These are phyloP conservation scores for Mixia osmundae DNA, from an alignment of 1,284 basidiomycete species.

Conservation along the genomic window DNA sequence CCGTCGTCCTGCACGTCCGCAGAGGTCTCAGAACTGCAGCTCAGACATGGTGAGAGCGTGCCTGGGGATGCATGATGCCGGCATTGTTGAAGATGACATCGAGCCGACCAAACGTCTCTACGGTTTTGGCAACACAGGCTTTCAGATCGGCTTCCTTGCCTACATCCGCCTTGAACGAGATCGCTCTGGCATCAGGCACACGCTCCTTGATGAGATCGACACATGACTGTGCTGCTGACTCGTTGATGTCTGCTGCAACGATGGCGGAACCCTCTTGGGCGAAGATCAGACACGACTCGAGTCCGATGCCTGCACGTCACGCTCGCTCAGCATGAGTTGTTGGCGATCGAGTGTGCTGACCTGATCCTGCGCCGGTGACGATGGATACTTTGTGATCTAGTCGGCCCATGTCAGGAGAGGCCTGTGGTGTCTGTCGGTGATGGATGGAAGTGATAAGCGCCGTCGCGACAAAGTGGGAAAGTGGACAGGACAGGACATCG, in stretches of 20 bases:
- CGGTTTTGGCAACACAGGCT: slow-evolving; percentile 49
- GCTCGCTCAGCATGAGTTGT: neutral
- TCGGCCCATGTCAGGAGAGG: slow-evolving; percentile 3
- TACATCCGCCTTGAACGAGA: slow-evolving; percentile 61
- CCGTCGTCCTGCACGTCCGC: slow-evolving; percentile 80
- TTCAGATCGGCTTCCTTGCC: slow-evolving; percentile 68
- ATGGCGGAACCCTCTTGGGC: slow-evolving; percentile 67
- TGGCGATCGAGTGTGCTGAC: slow-evolving; percentile 21
- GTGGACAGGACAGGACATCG: no score
- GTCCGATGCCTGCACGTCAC: slow-evolving; percentile 49
- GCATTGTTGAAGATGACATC: slow-evolving; percentile 42
- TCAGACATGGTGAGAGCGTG: slow-evolving; percentile 1
- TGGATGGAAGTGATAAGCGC: no score
- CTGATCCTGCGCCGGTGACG: slow-evolving; percentile 67
- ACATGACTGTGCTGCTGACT: slow-evolving; percentile 41
- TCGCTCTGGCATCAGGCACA: slow-evolving; percentile 41
- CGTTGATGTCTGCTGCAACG: slow-evolving; percentile 55
- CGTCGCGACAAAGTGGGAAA: no score
- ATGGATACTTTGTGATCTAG: slow-evolving; percentile 36
- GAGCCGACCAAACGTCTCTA: slow-evolving; percentile 62
- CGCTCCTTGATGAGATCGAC: slow-evolving; percentile 39
- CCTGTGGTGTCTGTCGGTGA: no score
- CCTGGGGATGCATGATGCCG: slow-evolving; percentile 1
- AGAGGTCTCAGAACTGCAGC: slow-evolving; percentile 52
- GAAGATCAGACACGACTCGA: slow-evolving; percentile 77